Percentiles rank a stretch among this genome's conserved stretches.
These are phyloP conservation scores for Gonapodya prolifera DNA, from an alignment of 192 early-diverging fungal species.

Conservation along the genomic window DNA sequence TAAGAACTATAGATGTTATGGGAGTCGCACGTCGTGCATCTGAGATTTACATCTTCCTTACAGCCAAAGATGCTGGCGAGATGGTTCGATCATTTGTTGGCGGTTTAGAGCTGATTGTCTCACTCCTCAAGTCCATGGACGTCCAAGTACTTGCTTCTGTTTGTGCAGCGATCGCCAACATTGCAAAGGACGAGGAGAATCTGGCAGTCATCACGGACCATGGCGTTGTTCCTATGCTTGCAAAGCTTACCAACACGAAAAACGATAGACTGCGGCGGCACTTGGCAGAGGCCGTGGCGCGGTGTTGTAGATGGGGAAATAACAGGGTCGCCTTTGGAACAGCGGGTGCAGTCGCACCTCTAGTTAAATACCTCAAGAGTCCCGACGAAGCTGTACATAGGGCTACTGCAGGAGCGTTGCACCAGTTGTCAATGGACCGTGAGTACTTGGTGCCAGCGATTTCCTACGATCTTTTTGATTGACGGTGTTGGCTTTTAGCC, in stretches of 20 bases:
- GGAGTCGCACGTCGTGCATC: no score
- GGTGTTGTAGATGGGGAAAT: constrained; percentile 56
- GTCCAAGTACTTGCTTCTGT: constrained; percentile 44
- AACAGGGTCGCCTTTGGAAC: constrained; percentile 51
- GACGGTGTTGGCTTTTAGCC: no score
- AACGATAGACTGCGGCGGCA: constrained; percentile 50
- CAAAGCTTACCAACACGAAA: constrained; percentile 40
- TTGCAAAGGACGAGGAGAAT: constrained; percentile 57
- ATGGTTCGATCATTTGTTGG: constrained; percentile 59
- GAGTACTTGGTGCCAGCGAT: no score
- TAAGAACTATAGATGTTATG: constrained; percentile 10
- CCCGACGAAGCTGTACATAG: constrained; percentile 48
- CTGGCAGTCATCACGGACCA: constrained; percentile 58
- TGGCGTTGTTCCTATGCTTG: constrained; percentile 53
- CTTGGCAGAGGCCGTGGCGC: constrained; percentile 44
- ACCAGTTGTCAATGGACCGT: constrained; percentile 58
- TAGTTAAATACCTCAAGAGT: constrained; percentile 48
- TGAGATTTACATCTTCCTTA: not conserved
- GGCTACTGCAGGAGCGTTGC: constrained; percentile 45
- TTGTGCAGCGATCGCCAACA: constrained; percentile 53
- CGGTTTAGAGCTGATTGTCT: constrained; percentile 51
- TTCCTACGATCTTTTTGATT: constrained; percentile 7
- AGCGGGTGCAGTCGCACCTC: constrained; percentile 41
- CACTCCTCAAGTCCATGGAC: constrained; percentile 45
- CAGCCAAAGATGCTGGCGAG: constrained; percentile 54